Base-by-base conservation (phyloP, 2,329 filamentous ascomycete species). In the Teratosphaeria epicoccoides region DNA sequence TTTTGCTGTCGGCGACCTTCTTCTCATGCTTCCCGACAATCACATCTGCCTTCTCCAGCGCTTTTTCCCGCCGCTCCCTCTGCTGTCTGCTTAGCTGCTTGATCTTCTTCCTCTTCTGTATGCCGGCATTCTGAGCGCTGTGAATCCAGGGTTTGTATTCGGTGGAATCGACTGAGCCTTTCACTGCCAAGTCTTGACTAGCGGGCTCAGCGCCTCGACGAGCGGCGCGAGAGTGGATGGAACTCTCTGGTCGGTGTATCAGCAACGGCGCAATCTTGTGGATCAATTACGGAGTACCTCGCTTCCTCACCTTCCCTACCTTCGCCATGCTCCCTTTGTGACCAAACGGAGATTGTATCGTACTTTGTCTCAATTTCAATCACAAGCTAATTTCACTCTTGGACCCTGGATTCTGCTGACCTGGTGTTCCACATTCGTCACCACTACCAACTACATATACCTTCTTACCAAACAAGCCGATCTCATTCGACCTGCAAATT, bases 221-320 rank as follows among this genome's bases (percentile, higher is more conserved):
- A 40, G 85, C 84, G 53, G 84, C 85, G 58, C 87, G 84, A 49
- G 87, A 90, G 72, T 84, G 85, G 52, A 81, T 69, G 4, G 85
- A 87, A 37, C 75, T 74, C 50, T 73, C 82, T 86, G 7, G 11
- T 5, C 12, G 3, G 26, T 10, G 10, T 29, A 9, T 48, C 46
- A 48, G 40, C 22, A 7, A 3, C 22, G 17, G 33, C 44, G 45
- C 46, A 11, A 24, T 28, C n/a, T 4, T 22, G 2, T 1, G n/a
- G 3, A 51, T 46, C 6, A 14, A 25, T n/a, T 3, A 11, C 24
- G 22, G 49, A 54, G 20, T 62, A 73, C 71, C 64, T 55, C 68
- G 64, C 61, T 72, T 73, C 63, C 74, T 75, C 48, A 70, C 57
- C 54, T 74, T 75, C 48, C 71, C 66, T n/a, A 67, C 71, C 60